Evolutionary conservation across 208 protist species (phyloP).

Genomic region (Naegleria gruberi): DNA sequence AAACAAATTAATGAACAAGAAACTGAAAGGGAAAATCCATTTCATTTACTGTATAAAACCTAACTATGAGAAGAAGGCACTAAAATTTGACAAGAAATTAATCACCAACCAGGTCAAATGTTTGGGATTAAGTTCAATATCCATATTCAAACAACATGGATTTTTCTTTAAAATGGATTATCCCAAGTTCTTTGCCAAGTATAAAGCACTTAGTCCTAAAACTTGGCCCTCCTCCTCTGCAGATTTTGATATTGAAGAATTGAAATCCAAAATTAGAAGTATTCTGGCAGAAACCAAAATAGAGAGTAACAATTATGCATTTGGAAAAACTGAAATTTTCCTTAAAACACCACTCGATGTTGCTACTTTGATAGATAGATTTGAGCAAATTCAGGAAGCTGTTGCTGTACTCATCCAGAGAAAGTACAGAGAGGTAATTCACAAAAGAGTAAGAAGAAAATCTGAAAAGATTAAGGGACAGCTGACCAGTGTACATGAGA

Average conservation of each 20-base stretch:
- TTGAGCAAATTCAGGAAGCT: constrained; percentile 63
- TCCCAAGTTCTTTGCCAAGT: not conserved
- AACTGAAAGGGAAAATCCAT: not conserved
- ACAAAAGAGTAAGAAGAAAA: constrained; percentile 14
- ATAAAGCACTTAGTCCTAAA: not conserved
- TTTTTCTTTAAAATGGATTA: not conserved
- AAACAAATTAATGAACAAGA: not conserved
- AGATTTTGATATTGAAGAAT: too few species aligned
- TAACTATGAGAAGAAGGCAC: not conserved
- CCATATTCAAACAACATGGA: not conserved
- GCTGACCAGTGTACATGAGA: not conserved
- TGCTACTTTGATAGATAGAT: constrained; percentile 65
- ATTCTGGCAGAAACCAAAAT: not conserved
- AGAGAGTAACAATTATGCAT: not conserved
- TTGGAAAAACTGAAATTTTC: constrained; percentile 87
- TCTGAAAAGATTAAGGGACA: not conserved
- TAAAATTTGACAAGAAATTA: not conserved
- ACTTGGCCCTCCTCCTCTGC: not conserved
- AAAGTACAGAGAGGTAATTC: constrained; percentile 52
- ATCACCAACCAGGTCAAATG: not conserved
- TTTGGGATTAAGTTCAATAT: not conserved
- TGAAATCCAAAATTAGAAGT: not conserved
- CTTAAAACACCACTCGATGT: constrained; percentile 77
- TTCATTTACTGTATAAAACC: constrained; percentile 9
- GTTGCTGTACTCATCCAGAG: constrained; percentile 71